A percentile compares a stretch with the other conserved stretches of the same genome.
These are phyloP conservation scores for Leccinum aurantiacum DNA, from an alignment of 768 basidiomycete species.

Conservation along the genomic window DNA sequence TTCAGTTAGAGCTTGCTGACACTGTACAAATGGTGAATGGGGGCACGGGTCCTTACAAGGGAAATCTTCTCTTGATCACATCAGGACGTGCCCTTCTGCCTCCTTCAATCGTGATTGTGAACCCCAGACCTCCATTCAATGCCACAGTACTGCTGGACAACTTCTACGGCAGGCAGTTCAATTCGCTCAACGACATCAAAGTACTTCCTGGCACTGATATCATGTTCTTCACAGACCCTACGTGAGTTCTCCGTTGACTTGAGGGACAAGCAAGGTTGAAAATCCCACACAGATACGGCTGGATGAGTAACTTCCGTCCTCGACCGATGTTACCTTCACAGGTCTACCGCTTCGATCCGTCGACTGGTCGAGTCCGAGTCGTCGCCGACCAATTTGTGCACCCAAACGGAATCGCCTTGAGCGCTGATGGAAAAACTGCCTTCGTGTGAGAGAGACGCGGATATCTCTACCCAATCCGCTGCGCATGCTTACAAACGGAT, in stretches of 20 bases:
- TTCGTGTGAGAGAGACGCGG: conserved; percentile 49
- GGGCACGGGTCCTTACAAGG: conserved; percentile 62
- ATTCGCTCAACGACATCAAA: conserved; percentile 79
- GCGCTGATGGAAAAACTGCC: conserved; percentile 35
- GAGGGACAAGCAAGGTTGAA: neutral
- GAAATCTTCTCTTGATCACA: conserved; percentile 57
- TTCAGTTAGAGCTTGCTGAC: conserved; percentile 56
- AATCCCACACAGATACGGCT: conserved; percentile 52
- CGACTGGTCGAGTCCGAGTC: conserved; percentile 61
- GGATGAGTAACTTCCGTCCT: conserved; percentile 61
- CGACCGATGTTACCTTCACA: conserved; percentile 67
- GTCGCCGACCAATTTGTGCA: conserved; percentile 73
- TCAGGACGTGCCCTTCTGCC: conserved; percentile 66
- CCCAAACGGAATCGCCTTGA: neutral
- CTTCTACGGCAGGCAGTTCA: conserved; percentile 79
- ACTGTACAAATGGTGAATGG: conserved; percentile 71
- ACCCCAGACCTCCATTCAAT: conserved; percentile 64
- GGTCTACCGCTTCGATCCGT: conserved; percentile 73
- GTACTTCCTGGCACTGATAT: conserved; percentile 65
- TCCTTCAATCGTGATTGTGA: conserved; percentile 62
- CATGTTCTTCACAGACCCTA: conserved; percentile 75
- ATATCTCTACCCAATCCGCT: neutral
- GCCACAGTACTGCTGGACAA: conserved; percentile 73
- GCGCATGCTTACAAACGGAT: conserved; percentile 13
- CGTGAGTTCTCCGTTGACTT: conserved; percentile 40